Percentiles rank a stretch among this genome's conserved stretches.
These are phyloP conservation scores for Multifurca ochricompacta DNA, from an alignment of 768 basidiomycete genomes.

Conservation along the genomic window DNA sequence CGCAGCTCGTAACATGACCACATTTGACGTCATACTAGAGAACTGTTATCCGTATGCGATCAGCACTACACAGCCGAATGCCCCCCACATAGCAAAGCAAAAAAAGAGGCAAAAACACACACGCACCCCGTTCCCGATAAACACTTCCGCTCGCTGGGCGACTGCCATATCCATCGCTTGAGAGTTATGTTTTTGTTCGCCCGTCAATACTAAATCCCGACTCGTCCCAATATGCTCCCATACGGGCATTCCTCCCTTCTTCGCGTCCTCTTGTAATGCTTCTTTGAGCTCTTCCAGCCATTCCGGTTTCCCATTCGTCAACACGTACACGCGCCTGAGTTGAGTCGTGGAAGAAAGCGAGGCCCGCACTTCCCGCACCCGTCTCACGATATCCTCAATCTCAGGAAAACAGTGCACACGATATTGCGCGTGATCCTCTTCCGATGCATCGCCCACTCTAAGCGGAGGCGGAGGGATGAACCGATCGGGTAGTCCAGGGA, in stretches of 20 bases:
- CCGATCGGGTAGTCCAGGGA: slow-evolving; percentile 35
- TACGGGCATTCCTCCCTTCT: slow-evolving; percentile 15
- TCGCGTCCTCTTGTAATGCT: slow-evolving; percentile 24
- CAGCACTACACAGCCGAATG: no score
- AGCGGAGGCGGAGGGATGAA: slow-evolving; percentile 28
- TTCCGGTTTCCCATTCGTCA: slow-evolving; percentile 36
- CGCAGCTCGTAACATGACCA: slow-evolving; percentile 15
- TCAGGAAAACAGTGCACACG: slow-evolving; percentile 37
- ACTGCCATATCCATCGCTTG: slow-evolving; percentile 46
- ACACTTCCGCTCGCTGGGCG: slow-evolving; percentile 37
- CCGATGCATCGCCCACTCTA: slow-evolving; percentile 18
- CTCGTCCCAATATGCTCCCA: slow-evolving; percentile 37
- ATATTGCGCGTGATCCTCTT: slow-evolving; percentile 26
- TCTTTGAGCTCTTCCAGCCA: slow-evolving; percentile 36
- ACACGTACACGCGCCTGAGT: slow-evolving; percentile 36
- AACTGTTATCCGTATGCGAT: slow-evolving; percentile 1
- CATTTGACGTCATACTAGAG: slow-evolving; percentile 19
- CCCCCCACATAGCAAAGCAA: background rate
- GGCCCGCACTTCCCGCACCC: slow-evolving; percentile 29
- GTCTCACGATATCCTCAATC: slow-evolving; percentile 34
- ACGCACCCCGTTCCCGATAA: slow-evolving; percentile 47
- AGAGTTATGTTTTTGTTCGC: slow-evolving; percentile 37
- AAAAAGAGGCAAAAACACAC: background rate
- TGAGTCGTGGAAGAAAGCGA: slow-evolving; percentile 20
- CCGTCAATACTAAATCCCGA: slow-evolving; percentile 33